Evolutionary conservation across 306 rosid species (phyloP), one percentile per base, ranked within the genome.

Genomic region (Acmispon strigosus): DNA sequence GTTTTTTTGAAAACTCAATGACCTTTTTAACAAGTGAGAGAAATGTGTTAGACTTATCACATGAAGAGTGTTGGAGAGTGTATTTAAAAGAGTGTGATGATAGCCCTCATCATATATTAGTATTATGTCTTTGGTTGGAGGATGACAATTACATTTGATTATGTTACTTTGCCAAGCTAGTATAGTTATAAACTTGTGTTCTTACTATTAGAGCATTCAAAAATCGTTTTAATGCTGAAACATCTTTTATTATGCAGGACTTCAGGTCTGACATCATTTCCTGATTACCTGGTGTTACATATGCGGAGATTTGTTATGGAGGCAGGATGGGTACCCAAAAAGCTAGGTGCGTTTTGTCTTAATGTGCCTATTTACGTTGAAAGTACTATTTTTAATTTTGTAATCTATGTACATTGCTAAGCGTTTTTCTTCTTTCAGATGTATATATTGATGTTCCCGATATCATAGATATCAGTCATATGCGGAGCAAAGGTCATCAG

Each of bases 231-330:
- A 68, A 22, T 65, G 32, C 60, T 76, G 49, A 48, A 66, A 53
- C 54, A 56, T 56, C 3, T n/a, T 79, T 52, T 60, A 54, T 45
- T 65, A 45, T 61, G 51, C 80, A 94, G 97, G 89, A 81, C 81
- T 57, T 87, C 95, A 8, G 96, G 97, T 76, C 84, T 94, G 68
- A 94, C 95, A 59, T 87, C 99, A 2, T 94, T 94, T 80, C 99
- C 99, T 43, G 97, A 91, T 81, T 94, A 89, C 82, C 84, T 94
- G 53, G 97, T 95, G 67, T 83, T 95, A 81, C 99, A 95, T 79
- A 89, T 91, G 96, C 88, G 99, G 32, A 91, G 90, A 78, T 95
- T 95, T 76, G 88, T 95, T 20, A 91, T 95, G 99, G 99, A 79
- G 72, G 86, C 60, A 8, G 96, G 96, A 76, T 95, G 99, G 99